Conservation (phyloP, 2,329 filamentous ascomycete genomes). For the Knufia fluminis region DNA sequence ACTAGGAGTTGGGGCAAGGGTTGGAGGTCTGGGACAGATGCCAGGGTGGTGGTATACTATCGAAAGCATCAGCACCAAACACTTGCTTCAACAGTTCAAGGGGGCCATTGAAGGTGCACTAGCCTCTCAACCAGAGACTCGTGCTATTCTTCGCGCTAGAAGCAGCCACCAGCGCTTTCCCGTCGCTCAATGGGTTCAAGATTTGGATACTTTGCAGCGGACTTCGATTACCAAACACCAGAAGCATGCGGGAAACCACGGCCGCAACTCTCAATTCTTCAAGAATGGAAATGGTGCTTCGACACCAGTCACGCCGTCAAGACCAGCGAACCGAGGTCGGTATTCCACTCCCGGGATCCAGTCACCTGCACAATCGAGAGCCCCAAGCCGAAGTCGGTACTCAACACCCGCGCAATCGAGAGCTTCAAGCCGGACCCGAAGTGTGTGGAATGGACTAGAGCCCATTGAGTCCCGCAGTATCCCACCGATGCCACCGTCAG, state of each 20-base stretch:
- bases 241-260: not conserved
- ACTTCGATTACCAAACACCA: not conserved
- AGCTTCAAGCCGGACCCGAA: not conserved
- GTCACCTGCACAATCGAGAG: not conserved
- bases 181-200: slow-evolving; percentile 49
- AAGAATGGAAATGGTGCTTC: not conserved
- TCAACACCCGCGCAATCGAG: not conserved
- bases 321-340: too few species aligned
- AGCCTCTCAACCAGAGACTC: slow-evolving; percentile 39
- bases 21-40: slow-evolving; percentile 52
- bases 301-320: not conserved
- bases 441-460: too few species aligned
- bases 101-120: slow-evolving; percentile 45
- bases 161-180: slow-evolving; percentile 50
- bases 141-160: slow-evolving; percentile 47
- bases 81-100: slow-evolving; percentile 50
- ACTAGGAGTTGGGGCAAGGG: slow-evolving; percentile 48
- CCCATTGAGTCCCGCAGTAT: too few species aligned
- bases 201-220: slow-evolving; percentile 44
- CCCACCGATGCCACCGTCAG: too few species aligned
- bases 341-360: not conserved
- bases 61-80: slow-evolving; percentile 46
- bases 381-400: not conserved
- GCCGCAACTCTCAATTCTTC: not conserved
- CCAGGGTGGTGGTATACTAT: slow-evolving; percentile 54